Percentiles rank a stretch among this genome's conserved stretches.
Conservation (phyloP, 1,284 basidiomycete genomes). For the Stereum hirsutum region DNA sequence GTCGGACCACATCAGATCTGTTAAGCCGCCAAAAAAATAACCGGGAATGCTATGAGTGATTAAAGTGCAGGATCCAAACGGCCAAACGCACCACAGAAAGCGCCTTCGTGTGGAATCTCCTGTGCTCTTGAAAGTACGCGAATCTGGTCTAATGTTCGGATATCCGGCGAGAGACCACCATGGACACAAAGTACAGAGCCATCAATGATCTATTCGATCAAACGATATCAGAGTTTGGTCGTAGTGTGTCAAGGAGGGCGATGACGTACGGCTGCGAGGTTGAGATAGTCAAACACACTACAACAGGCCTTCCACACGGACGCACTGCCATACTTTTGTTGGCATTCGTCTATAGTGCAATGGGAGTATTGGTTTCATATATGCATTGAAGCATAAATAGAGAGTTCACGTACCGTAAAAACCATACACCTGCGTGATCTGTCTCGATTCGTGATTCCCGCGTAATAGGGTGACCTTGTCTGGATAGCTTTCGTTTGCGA, state of each 20-base stretch:
- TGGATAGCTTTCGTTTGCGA: slow-evolving; percentile 57
- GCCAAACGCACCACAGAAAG: slow-evolving; percentile 77
- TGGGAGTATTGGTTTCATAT: neutral
- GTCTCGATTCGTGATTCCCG: slow-evolving; percentile 93
- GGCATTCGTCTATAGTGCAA: slow-evolving; percentile 84
- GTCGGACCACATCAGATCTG: slow-evolving; percentile 97
- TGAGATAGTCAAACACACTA: slow-evolving; percentile 90
- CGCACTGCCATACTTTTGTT: slow-evolving; percentile 92
- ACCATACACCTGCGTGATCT: slow-evolving; percentile 97
- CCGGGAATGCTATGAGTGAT: neutral
- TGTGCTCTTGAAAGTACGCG: slow-evolving; percentile 86
- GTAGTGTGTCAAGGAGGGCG: neutral
- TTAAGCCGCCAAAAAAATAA: neutral
- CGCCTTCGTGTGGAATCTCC: slow-evolving; percentile 96
- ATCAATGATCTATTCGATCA: slow-evolving; percentile 72
- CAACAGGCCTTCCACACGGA: slow-evolving; percentile 96
- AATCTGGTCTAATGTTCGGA: slow-evolving; percentile 88
- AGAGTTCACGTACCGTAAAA: slow-evolving; percentile 71
- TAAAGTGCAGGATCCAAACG: neutral
- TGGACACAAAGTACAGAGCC: slow-evolving; percentile 88
- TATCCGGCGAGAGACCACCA: slow-evolving; percentile 88
- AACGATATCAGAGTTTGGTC: neutral
- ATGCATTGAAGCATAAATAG: neutral
- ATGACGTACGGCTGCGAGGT: slow-evolving; percentile 77
- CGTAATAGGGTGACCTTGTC: slow-evolving; percentile 86